Conservation (phyloP, 345 rosid species). For the Trapa bicornis region DNA sequence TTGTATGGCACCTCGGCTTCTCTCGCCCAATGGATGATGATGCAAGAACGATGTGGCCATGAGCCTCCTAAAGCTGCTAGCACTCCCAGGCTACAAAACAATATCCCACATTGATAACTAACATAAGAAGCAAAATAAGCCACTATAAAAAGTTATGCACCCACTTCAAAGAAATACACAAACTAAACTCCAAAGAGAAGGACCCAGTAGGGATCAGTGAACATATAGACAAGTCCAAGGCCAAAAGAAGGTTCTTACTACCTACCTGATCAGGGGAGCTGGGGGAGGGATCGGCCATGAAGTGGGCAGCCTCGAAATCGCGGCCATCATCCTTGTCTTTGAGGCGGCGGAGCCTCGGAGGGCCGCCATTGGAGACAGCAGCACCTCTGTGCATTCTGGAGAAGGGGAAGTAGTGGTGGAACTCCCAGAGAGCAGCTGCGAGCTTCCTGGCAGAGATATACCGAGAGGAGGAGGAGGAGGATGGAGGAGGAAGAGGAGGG, state of each 20-base stretch:
- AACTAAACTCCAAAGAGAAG: not conserved
- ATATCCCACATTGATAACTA: not conserved
- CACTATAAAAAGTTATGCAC: not conserved
- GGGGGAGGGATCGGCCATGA: constrained; percentile 56
- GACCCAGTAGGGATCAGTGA: not conserved
- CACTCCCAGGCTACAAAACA: constrained; percentile 63
- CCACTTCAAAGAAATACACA: not conserved
- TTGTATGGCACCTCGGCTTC: constrained; percentile 54
- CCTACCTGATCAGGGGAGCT: constrained; percentile 68
- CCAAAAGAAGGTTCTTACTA: not conserved
- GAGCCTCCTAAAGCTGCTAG: constrained; percentile 79
- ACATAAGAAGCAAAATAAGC: not conserved
- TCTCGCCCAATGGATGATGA: constrained; percentile 45
- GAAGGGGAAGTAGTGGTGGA: constrained; percentile 35
- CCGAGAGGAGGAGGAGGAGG: not conserved
- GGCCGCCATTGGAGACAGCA: constrained; percentile 10
- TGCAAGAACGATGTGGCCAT: constrained; percentile 68
- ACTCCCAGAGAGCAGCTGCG: constrained; percentile 81
- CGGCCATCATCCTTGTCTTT: constrained; percentile 37
- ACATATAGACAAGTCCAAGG: not conserved
- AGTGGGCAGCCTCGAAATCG: constrained; percentile 44
- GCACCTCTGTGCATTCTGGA: constrained; percentile 50
- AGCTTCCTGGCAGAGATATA: constrained; percentile 57
- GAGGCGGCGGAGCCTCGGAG: constrained; percentile 22
- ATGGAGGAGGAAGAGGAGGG: not conserved